Percentiles rank a stretch among this genome's conserved stretches.
Evolutionary conservation across 768 basidiomycete genomes (phyloP).

Genomic region (Gautieria morchelliformis): DNA sequence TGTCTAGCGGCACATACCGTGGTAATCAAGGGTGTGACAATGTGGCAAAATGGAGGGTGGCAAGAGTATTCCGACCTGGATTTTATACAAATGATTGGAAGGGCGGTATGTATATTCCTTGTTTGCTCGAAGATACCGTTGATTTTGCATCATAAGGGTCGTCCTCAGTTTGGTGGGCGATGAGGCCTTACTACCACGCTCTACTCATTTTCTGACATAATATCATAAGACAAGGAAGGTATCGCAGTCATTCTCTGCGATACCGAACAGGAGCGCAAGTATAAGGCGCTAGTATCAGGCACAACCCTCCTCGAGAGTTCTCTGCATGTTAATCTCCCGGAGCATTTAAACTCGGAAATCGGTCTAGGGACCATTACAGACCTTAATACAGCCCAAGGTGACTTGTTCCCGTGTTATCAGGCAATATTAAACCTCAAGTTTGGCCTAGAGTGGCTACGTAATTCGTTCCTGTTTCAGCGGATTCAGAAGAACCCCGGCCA

Average conservation of each 20-base stretch:
- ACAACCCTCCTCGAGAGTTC: constrained; percentile 76
- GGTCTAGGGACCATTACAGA: constrained; percentile 74
- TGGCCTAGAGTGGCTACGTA: constrained; percentile 57
- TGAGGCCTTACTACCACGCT: not conserved
- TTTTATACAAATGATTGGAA: constrained; percentile 92
- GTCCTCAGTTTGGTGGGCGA: constrained; percentile 76
- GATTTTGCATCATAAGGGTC: constrained; percentile 41
- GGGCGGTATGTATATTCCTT: constrained; percentile 54
- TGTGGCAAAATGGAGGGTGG: constrained; percentile 59
- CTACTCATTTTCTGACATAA: not conserved
- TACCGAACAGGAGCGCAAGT: constrained; percentile 58
- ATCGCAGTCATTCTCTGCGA: constrained; percentile 80
- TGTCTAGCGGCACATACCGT: constrained; percentile 80
- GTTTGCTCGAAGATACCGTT: not conserved
- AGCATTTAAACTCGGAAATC: constrained; percentile 93
- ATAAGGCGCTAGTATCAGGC: constrained; percentile 57
- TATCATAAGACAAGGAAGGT: constrained; percentile 61
- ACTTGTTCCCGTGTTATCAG: not conserved
- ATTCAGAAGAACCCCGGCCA: constrained; percentile 74
- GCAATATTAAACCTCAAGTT: not conserved
- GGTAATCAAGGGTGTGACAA: constrained; percentile 83
- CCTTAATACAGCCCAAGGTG: constrained; percentile 49
- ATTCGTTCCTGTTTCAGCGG: constrained; percentile 80
- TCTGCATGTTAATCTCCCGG: constrained; percentile 72
- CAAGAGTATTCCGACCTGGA: constrained; percentile 89